phyloP scores from a whole-genome alignment of 768 basidiomycete genomes.

The Astraeus odoratus region DNA sequence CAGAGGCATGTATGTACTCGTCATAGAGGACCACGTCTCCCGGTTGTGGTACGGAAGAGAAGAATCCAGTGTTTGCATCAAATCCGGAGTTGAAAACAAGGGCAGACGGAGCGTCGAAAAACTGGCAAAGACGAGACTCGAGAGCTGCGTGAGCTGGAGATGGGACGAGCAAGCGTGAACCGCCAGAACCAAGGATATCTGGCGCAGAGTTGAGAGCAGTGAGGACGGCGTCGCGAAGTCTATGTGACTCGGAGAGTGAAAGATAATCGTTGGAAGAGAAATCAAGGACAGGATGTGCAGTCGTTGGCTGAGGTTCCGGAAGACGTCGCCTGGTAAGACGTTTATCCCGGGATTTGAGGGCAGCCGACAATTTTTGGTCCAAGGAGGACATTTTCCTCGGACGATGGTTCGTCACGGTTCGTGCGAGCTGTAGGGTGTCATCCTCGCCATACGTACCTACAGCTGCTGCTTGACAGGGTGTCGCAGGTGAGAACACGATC shows the following conservation, averaged over 20 bases:
- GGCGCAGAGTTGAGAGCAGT: slow-evolving; percentile 39
- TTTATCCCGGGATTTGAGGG: slow-evolving; percentile 57
- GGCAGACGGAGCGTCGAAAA: slow-evolving; percentile 59
- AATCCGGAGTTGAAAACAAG: slow-evolving; percentile 90
- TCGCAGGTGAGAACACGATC: too few relatives aligned
- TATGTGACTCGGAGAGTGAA: slow-evolving; percentile 58
- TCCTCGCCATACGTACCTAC: too few relatives aligned
- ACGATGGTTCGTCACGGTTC: neutral
- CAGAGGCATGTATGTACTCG: slow-evolving; percentile 84
- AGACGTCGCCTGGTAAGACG: slow-evolving; percentile 67
- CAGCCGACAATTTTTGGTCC: slow-evolving; percentile 36
- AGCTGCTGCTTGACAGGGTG: too few relatives aligned
- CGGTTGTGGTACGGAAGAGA: slow-evolving; percentile 68
- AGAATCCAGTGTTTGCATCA: slow-evolving; percentile 88
- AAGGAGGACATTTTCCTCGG: slow-evolving; percentile 25
- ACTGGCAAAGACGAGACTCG: slow-evolving; percentile 58
- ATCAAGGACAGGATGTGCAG: slow-evolving; percentile 37
- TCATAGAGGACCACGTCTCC: slow-evolving; percentile 79
- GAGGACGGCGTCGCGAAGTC: slow-evolving; percentile 55
- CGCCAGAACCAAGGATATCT: slow-evolving; percentile 78
- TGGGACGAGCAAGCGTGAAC: slow-evolving; percentile 76
- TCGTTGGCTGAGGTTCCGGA: slow-evolving; percentile 44
- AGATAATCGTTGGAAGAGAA: slow-evolving; percentile 95
- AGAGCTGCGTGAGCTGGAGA: slow-evolving; percentile 52
- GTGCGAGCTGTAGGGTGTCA: too few relatives aligned